phyloP scores from a whole-genome alignment of 1,139 yeast genomes.

The Entelexis sorbosivorans region DNA sequence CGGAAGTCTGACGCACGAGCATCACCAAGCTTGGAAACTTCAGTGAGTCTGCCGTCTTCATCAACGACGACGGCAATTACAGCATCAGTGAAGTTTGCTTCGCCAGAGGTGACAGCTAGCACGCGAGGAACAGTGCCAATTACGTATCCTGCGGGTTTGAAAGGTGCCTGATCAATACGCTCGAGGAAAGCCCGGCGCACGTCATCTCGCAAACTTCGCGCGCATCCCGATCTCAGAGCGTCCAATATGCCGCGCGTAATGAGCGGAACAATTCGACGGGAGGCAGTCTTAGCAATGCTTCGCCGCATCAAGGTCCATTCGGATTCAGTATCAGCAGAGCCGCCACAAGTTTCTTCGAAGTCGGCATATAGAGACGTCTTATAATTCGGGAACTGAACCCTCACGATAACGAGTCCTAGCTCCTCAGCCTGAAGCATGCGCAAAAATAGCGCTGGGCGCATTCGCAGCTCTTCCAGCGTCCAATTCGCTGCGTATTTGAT shows the following conservation, averaged over 20 bases:
- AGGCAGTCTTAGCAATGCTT: slow-evolving; percentile 52
- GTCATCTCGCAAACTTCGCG: slow-evolving; percentile 54
- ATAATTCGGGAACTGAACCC: slow-evolving; percentile 34
- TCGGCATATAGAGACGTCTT: slow-evolving; percentile 40
- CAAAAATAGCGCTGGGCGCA: slow-evolving; percentile 67
- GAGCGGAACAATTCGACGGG: slow-evolving; percentile 56
- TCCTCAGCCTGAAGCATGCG: slow-evolving; percentile 87
- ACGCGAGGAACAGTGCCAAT: slow-evolving; percentile 79
- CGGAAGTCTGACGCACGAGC: slow-evolving; percentile 51
- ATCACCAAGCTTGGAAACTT: slow-evolving; percentile 65
- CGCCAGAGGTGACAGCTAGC: slow-evolving; percentile 72
- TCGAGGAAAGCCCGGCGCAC: slow-evolving; percentile 59
- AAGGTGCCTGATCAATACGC: slow-evolving; percentile 87
- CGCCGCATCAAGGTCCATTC: slow-evolving; percentile 78
- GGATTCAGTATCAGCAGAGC: slow-evolving; percentile 67
- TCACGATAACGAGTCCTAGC: slow-evolving; percentile 44
- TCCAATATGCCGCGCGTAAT: slow-evolving; percentile 73
- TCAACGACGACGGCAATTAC: slow-evolving; percentile 70
- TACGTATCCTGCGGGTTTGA: slow-evolving; percentile 63
- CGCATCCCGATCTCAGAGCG: slow-evolving; percentile 67
- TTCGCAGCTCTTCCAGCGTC: slow-evolving; percentile 59
- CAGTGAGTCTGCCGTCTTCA: slow-evolving; percentile 69
- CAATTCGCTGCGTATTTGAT: slow-evolving; percentile 84
- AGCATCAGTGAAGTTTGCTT: slow-evolving; percentile 77
- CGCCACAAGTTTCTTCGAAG: slow-evolving; percentile 48